A percentile compares a stretch with the other conserved stretches of the same genome.
Conservation (phyloP, 441 rosid genomes). For the Flueggea neowawraea region DNA sequence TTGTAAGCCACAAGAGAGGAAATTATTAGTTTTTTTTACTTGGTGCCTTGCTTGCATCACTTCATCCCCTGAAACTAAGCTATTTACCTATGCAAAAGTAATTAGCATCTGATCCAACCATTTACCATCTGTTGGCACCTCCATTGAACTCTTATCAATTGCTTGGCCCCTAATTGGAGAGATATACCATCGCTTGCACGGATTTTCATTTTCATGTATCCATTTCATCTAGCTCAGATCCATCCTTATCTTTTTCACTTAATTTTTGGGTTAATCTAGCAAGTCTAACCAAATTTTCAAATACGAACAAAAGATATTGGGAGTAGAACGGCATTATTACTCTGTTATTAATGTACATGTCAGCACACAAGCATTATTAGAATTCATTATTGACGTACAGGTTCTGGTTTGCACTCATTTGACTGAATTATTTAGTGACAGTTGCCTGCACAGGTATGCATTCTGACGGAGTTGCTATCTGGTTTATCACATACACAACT, state of each 20-base stretch:
- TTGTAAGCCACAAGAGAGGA: neutral
- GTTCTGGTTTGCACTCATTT: slow-evolving; percentile 90
- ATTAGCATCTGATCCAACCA: neutral
- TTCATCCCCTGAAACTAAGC: neutral
- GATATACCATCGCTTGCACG: too few species aligned
- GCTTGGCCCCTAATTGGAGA: too few species aligned
- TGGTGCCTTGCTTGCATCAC: neutral
- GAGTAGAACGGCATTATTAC: too few species aligned
- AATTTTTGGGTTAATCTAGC: too few species aligned
- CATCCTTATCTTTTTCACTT: too few species aligned
- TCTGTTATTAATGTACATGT: too few species aligned
- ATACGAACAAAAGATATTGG: too few species aligned
- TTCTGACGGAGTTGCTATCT: slow-evolving; percentile 18
- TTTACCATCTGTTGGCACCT: neutral
- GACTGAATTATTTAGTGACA: slow-evolving; percentile 72
- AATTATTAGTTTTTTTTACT: neutral
- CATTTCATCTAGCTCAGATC: too few species aligned
- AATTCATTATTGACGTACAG: slow-evolving; percentile 30
- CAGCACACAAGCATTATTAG: too few species aligned
- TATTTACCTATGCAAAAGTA: neutral
- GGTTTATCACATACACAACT: slow-evolving; percentile 6
- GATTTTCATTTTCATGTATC: too few species aligned
- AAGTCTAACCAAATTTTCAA: too few species aligned
- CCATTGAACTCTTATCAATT: too few species aligned
- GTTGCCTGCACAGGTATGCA: slow-evolving; percentile 70